Base-by-base conservation (phyloP, 164 flowering plant genomes). In the Piper betle region DNA sequence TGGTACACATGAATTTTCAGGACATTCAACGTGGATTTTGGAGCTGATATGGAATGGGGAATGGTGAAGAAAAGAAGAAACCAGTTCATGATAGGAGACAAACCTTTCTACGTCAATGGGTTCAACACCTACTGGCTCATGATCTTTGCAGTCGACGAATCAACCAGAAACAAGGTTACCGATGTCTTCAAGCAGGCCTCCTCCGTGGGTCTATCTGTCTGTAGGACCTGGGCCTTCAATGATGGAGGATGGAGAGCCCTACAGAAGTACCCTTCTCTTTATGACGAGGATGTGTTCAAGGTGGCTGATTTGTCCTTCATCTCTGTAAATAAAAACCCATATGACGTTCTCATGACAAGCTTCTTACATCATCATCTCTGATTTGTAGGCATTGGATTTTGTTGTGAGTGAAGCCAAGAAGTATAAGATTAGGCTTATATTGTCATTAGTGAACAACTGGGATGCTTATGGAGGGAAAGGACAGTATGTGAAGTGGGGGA, bases 191-290 rank as follows among this genome's bases (percentile, higher is more conserved):
- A 82, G 59, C 87, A 93, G 60, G 98, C 96, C 3, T 77, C 94
- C 55, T 73, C 91, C 6, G 93, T 76, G 2, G 92, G 98, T 5
- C 75, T 93, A 18, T 79, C 91, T 2, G 93, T 93, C 2, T 89
- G 98, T 61, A 75, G 98, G 69, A 93, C 98, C 18, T 93, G 97
- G 98, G 98, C 91, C 57, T 93, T 93, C 66, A 89, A 89, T 62
- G 98, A 92, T 65, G 98, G 98, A 39, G 86, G 82, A 53, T 87
- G 90, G 89, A 74, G 88, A 61, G 98, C 98, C 63, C 94, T 93
- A 67, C 97, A 89, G 76, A 93, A 79, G 72, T 80, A 94, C 6
- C 98, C 96, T 20, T 72, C 80, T 12, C 86, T 86, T 64, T 92
- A 87, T 58, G 98, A 89, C 64, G 96, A 92, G 77, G 78, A 82